Percentiles rank a stretch among this genome's conserved stretches.
phyloP scores from a whole-genome alignment of 148 eudicot species.

The Rhododendron ferrugineum region DNA sequence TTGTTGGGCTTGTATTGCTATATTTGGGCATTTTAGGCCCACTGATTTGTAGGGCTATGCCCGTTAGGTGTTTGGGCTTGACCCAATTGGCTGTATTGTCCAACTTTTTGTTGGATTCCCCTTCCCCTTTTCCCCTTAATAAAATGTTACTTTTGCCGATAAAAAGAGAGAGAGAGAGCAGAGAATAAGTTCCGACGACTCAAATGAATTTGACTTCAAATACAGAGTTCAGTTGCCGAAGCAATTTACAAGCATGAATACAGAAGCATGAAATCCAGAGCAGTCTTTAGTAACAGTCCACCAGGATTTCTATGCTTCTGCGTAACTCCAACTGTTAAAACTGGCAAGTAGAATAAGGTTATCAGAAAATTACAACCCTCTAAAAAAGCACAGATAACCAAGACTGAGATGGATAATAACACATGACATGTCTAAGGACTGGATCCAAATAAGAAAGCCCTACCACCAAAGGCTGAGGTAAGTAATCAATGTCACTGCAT shows the following conservation, averaged over 20 bases:
- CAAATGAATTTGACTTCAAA: neutral
- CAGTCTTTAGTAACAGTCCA: neutral
- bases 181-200: neutral
- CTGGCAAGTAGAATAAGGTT: neutral
- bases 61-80: too few relatives aligned
- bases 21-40: too few relatives aligned
- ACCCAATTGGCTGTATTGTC: too few relatives aligned
- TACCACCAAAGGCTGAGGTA: constrained; percentile 94
- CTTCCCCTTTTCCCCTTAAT: too few relatives aligned
- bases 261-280: neutral
- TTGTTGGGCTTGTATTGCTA: too few relatives aligned
- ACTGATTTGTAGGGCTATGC: too few relatives aligned
- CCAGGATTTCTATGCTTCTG: neutral
- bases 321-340: neutral
- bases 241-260: neutral
- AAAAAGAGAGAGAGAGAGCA: neutral
- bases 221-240: neutral
- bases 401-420: neutral
- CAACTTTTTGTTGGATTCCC: too few relatives aligned
- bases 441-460: constrained; percentile 16
- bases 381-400: neutral
- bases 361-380: neutral
- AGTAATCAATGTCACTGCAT: constrained; percentile 68
- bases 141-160: too few relatives aligned
- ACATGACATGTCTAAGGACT: neutral